A percentile compares a stretch with the other conserved stretches of the same genome.
Conservation (phyloP, 2,329 filamentous ascomycete genomes). For the Sarocladium oryzae region DNA sequence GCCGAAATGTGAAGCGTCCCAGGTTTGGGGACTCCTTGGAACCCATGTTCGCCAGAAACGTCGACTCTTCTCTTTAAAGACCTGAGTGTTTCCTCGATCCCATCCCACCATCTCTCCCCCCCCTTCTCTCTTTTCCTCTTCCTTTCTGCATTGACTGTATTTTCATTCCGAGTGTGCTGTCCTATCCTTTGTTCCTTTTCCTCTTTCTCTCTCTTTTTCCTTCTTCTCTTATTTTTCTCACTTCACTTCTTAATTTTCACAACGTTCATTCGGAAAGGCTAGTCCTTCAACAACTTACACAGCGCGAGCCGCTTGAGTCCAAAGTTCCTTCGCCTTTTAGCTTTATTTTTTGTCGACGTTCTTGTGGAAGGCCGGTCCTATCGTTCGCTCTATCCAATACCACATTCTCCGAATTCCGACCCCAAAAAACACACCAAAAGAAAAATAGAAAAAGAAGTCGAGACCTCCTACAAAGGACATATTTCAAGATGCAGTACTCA, state of each 20-base stretch:
- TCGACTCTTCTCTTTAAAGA: constrained; percentile 11
- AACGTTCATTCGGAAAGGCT: constrained; percentile 29
- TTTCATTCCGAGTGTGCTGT: constrained; percentile 26
- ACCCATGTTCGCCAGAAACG: constrained; percentile 9
- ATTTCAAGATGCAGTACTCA: constrained; percentile 46
- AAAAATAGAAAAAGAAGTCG: constrained; percentile 14
- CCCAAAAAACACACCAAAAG: not conserved
- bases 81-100: constrained; percentile 22
- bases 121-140: constrained; percentile 18
- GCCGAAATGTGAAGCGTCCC: constrained; percentile 6
- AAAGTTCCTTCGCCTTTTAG: constrained; percentile 1
- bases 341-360: constrained; percentile 10
- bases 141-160: constrained; percentile 19
- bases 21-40: constrained; percentile 1
- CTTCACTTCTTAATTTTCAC: constrained; percentile 18
- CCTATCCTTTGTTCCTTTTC: constrained; percentile 16
- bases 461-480: not conserved
- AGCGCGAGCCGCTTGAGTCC: constrained; percentile 39
- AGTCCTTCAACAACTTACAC: constrained; percentile 34
- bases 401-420: too few species aligned
- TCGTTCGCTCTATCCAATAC: constrained; percentile 23
- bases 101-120: constrained; percentile 16
- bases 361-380: constrained; percentile 13
- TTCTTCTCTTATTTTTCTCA: constrained; percentile 19
- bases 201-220: constrained; percentile 12